Conservation (phyloP, 2,329 filamentous ascomycete species). For the Cladosporium phlei region DNA sequence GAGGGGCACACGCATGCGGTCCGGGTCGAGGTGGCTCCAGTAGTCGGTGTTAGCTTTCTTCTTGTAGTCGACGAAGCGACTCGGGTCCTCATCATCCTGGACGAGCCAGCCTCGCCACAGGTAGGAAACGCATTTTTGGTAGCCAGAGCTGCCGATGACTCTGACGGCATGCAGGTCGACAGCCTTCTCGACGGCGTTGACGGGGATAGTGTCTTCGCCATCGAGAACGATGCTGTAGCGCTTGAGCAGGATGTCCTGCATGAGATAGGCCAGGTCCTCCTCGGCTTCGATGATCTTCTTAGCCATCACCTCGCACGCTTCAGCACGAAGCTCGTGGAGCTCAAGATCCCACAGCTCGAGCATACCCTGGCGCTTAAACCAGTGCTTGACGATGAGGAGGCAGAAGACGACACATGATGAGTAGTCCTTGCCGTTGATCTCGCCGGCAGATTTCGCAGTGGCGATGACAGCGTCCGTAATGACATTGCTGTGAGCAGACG, state of each 20-base stretch:
- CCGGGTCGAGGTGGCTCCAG: constrained; percentile 80
- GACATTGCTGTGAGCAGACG: constrained; percentile 74
- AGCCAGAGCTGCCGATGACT: constrained; percentile 87
- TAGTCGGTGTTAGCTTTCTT: constrained; percentile 74
- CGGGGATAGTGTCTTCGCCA: constrained; percentile 64
- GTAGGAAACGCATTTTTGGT: constrained; percentile 90
- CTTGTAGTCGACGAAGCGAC: constrained; percentile 83
- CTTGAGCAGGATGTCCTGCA: constrained; percentile 78
- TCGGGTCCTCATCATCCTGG: constrained; percentile 88
- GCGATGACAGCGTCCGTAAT: constrained; percentile 75
- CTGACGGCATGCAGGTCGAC: constrained; percentile 86
- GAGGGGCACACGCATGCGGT: constrained; percentile 84
- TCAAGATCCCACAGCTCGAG: constrained; percentile 90
- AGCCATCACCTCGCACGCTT: constrained; percentile 85
- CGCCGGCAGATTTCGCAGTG: constrained; percentile 75
- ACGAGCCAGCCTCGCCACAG: constrained; percentile 95
- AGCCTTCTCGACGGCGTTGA: constrained; percentile 88
- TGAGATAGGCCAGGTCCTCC: constrained; percentile 70
- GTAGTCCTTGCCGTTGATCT: constrained; percentile 49
- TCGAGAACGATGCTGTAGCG: constrained; percentile 78
- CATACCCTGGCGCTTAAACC: constrained; percentile 74
- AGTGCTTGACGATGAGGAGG: constrained; percentile 66
- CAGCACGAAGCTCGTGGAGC: constrained; percentile 70
- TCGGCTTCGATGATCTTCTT: constrained; percentile 83
- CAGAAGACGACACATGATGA: constrained; percentile 78